phyloP scores from a whole-genome alignment of 352 stramenopile genomes.

The Phytophthora pluvialis region DNA sequence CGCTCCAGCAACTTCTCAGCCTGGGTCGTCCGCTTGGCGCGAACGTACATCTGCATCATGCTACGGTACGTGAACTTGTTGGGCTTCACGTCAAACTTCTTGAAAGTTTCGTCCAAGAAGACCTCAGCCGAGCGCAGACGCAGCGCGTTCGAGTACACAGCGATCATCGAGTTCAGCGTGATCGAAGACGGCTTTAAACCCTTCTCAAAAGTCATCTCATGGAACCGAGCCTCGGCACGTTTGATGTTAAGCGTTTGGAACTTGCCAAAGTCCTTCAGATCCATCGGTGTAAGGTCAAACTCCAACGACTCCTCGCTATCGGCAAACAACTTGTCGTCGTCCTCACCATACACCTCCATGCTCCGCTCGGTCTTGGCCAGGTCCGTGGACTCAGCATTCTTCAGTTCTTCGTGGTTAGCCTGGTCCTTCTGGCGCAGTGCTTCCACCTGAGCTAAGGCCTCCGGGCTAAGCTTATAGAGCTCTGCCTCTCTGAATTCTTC shows the following conservation, averaged over 20 bases:
- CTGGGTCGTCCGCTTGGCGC: constrained; percentile 61
- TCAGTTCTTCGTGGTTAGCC: constrained; percentile 43
- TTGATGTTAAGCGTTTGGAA: constrained; percentile 79
- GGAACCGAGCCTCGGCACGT: constrained; percentile 64
- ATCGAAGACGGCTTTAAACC: constrained; percentile 47
- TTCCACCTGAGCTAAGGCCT: constrained; percentile 40
- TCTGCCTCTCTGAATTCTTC: constrained; percentile 48
- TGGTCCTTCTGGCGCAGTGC: constrained; percentile 45
- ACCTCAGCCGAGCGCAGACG: constrained; percentile 57
- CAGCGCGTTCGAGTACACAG: constrained; percentile 80
- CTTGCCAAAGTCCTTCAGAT: constrained; percentile 66
- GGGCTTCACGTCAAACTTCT: constrained; percentile 46
- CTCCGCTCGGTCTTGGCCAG: constrained; percentile 33
- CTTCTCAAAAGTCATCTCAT: constrained; percentile 65
- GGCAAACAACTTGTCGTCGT: constrained; percentile 42
- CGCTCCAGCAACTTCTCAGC: constrained; percentile 60
- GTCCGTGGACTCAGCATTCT: constrained; percentile 37
- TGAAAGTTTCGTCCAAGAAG: constrained; percentile 60
- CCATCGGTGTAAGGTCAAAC: constrained; percentile 63
- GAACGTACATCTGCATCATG: constrained; percentile 86
- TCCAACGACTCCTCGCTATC: constrained; percentile 48
- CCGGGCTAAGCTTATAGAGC: constrained; percentile 48
- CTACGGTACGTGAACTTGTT: constrained; percentile 75
- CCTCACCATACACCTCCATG: constrained; percentile 47
- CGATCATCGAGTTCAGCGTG: constrained; percentile 80